Conservation (phyloP, 257 asterid genomes). For the Sherardia arvensis region DNA sequence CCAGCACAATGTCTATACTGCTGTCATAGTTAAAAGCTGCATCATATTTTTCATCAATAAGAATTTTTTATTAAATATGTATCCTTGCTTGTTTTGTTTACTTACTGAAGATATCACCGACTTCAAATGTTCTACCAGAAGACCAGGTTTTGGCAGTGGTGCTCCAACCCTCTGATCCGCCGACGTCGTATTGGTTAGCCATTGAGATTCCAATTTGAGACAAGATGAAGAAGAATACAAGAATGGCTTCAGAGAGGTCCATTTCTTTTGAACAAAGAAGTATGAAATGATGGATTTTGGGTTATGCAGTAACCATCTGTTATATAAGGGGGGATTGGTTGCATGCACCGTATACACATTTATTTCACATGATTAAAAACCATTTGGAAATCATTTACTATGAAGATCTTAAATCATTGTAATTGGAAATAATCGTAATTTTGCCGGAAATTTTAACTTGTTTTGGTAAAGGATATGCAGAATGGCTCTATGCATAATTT, state of each 20-base stretch:
- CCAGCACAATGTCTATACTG: neutral
- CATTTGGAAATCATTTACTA: neutral
- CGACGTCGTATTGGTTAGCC: neutral
- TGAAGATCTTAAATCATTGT: neutral
- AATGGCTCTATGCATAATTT: neutral
- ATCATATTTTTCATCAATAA: neutral
- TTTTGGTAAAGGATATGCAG: neutral
- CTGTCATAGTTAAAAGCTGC: constrained; percentile 3
- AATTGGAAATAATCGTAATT: neutral
- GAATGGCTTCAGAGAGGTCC: neutral
- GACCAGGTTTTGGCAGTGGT: neutral
- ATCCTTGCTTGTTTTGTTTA: neutral
- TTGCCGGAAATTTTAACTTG: neutral
- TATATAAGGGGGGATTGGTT: neutral
- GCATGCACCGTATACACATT: neutral
- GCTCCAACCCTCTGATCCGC: constrained; percentile 3
- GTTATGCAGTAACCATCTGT: neutral
- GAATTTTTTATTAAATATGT: neutral
- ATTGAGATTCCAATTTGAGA: neutral
- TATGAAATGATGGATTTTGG: neutral
- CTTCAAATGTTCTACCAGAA: neutral
- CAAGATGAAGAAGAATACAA: neutral
- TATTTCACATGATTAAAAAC: neutral
- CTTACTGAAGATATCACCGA: neutral
- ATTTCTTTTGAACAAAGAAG: neutral